Evolutionary conservation across 768 basidiomycete species (phyloP).

Genomic region (Pilatotrama ljubarskyi): DNA sequence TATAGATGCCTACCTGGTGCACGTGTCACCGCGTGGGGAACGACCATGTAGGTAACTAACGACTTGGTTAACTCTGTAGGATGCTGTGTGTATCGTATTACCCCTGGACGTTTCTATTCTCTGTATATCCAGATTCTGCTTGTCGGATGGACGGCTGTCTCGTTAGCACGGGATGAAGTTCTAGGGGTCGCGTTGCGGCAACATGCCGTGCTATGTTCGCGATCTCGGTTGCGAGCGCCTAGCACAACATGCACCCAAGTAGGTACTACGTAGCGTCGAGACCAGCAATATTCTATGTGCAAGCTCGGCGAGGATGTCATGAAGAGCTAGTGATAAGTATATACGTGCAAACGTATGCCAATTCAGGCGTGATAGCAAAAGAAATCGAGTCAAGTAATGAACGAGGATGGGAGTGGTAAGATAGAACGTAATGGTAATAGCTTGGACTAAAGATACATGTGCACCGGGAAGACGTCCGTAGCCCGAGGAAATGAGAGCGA

Average conservation of each 20-base stretch:
- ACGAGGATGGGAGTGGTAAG: not conserved
- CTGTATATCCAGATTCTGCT: not conserved
- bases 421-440: not conserved
- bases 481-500: not conserved
- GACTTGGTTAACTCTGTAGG: too few relatives aligned
- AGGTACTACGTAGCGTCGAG: too few relatives aligned
- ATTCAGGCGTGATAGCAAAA: too few relatives aligned
- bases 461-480: not conserved
- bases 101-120: not conserved
- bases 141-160: not conserved
- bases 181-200: too few relatives aligned
- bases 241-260: too few relatives aligned
- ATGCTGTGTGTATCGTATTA: constrained; percentile 3
- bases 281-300: not conserved
- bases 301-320: not conserved
- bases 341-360: not conserved
- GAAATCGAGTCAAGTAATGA: not conserved
- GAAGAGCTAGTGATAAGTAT: not conserved
- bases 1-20: constrained; percentile 38
- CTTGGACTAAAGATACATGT: not conserved
- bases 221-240: too few relatives aligned
- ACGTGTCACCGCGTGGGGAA: too few relatives aligned
- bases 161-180: too few relatives aligned
- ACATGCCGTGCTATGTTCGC: too few relatives aligned
- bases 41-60: too few relatives aligned